Evolutionary conservation across 306 rosid species (phyloP).

Genomic region (Quercus dentata): DNA sequence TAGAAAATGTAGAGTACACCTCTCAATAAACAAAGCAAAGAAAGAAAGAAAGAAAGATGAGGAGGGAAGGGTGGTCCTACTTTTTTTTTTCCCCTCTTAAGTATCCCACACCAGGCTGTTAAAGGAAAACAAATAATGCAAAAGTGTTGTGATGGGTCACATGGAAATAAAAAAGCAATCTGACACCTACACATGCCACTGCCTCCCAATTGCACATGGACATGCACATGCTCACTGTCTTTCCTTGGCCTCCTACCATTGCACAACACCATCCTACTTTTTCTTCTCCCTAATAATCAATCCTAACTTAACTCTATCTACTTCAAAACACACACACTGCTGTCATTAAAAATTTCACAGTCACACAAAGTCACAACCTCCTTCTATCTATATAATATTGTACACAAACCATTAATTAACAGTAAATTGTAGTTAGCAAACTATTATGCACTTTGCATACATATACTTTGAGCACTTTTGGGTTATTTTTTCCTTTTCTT

Average conservation of each 20-base stretch:
- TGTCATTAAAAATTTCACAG: conserved; percentile 33
- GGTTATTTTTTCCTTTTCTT: conserved; percentile 2
- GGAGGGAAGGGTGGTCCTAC: conserved; percentile 49
- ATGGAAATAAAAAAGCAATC: conserved; percentile 68
- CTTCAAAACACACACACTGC: conserved; percentile 30
- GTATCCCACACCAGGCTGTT: conserved; percentile 71
- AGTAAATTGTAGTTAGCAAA: conserved; percentile 49
- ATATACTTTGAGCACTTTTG: conserved; percentile 15
- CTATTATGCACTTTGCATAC: conserved; percentile 35
- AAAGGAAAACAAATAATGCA: conserved; percentile 60
- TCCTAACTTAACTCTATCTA: conserved; percentile 10
- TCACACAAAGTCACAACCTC: conserved; percentile 35
- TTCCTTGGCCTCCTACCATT: conserved; percentile 37
- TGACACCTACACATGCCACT: conserved; percentile 88
- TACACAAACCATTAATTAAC: conserved; percentile 44
- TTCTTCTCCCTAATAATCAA: conserved; percentile 11
- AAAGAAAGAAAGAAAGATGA: not conserved
- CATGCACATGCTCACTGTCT: conserved; percentile 73
- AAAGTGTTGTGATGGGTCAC: conserved; percentile 56
- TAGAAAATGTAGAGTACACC: conserved; percentile 30
- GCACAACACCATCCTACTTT: conserved; percentile 23
- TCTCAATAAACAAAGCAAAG: conserved; percentile 32
- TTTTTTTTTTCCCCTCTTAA: conserved; percentile 16
- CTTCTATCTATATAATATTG: conserved; percentile 34
- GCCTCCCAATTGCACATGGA: conserved; percentile 68